These are phyloP conservation scores for Neckera pumila DNA, from an alignment of 225 moss, liverwort and hornwort species.

Conservation along the genomic window DNA sequence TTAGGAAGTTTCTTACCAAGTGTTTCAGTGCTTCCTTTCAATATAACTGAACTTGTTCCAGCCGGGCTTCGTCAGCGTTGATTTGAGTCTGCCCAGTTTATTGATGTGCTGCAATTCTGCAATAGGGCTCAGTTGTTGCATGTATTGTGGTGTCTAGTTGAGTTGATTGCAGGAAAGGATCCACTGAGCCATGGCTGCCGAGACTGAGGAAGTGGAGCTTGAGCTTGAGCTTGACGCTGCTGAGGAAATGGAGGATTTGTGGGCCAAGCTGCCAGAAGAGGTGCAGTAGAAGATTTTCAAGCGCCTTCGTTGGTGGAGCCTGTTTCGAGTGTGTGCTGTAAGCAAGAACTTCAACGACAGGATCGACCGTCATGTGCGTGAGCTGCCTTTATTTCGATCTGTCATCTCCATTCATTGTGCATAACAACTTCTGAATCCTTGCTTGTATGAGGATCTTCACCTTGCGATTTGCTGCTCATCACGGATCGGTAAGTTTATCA, in stretches of 20 bases:
- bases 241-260: slow-evolving; percentile 5
- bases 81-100: neutral
- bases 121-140: neutral
- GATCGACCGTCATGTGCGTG: slow-evolving; percentile 11
- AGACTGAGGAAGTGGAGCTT: neutral
- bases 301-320: slow-evolving; percentile 15
- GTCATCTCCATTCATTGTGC: neutral
- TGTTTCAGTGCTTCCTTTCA: neutral
- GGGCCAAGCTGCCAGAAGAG: slow-evolving; percentile 31
- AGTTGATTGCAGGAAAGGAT: neutral
- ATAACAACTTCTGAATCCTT: neutral
- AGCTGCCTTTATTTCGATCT: slow-evolving; percentile 10
- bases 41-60: neutral
- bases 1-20: neutral
- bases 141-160: neutral
- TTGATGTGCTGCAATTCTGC: neutral
- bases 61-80: neutral
- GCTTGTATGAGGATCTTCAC: neutral
- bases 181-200: neutral
- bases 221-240: neutral
- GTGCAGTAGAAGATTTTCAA: slow-evolving; percentile 19
- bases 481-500: neutral
- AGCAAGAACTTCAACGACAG: slow-evolving; percentile 24
- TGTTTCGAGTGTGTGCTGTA: slow-evolving; percentile 9
- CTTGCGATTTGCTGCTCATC: neutral